phyloP scores from a whole-genome alignment of 305 asterid species.

The Salvia sclarea region DNA sequence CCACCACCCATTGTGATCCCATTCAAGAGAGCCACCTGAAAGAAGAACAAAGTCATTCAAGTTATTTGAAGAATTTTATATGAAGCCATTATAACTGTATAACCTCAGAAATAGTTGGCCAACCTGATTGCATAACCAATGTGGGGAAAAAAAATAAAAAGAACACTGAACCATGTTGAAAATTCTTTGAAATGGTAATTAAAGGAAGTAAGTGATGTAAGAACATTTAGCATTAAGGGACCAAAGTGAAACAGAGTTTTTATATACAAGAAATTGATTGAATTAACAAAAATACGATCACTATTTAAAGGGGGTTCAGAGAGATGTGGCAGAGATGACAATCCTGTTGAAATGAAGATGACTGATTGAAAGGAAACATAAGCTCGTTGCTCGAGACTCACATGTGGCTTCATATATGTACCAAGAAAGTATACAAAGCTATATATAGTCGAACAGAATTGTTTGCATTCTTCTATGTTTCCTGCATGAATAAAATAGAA shows the following conservation, averaged over 20 bases:
- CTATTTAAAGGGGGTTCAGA: background rate
- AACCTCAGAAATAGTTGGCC: background rate
- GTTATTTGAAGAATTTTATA: slow-evolving; percentile 18
- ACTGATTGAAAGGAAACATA: slow-evolving; percentile 8
- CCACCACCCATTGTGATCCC: slow-evolving; percentile 99
- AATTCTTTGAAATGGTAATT: background rate
- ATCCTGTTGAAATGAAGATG: background rate
- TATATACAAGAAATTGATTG: background rate
- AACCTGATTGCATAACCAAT: background rate
- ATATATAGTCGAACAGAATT: slow-evolving; percentile 66
- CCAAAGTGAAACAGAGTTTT: slow-evolving; percentile 18
- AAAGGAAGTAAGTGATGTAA: slow-evolving; percentile 10
- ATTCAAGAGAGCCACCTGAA: slow-evolving; percentile 92
- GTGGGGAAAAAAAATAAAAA: background rate
- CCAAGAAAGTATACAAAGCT: slow-evolving; percentile 70
- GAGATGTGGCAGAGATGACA: background rate
- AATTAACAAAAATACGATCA: background rate
- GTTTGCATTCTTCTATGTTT: slow-evolving; percentile 69
- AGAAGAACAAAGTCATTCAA: slow-evolving; percentile 21
- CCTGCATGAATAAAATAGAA: slow-evolving; percentile 56
- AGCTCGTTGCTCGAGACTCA: slow-evolving; percentile 49
- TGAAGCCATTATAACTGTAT: slow-evolving; percentile 11
- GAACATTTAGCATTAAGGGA: slow-evolving; percentile 15
- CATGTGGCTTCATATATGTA: slow-evolving; percentile 91
- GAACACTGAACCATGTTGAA: background rate